Evolutionary conservation across 1,139 yeast genomes (phyloP).

Genomic region (Pichia cactophila): DNA sequence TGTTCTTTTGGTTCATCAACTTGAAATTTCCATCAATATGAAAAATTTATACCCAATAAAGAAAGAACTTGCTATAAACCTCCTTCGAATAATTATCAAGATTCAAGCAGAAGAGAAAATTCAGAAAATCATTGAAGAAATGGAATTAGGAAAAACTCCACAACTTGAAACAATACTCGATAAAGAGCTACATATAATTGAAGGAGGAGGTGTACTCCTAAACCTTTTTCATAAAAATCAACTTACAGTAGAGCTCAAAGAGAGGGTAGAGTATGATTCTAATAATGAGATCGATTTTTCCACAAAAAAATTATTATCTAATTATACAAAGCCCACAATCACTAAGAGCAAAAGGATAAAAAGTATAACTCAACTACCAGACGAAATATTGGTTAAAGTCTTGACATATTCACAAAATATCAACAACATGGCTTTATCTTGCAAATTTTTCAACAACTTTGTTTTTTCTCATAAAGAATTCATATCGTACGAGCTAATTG

Average conservation of each 20-base stretch:
- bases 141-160: slow-evolving; percentile 1
- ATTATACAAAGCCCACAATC: background rate
- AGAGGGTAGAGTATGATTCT: background rate
- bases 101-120: slow-evolving; percentile 2
- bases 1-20: slow-evolving; percentile 1
- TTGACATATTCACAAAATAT: slow-evolving; percentile 14
- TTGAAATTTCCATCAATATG: background rate
- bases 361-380: slow-evolving; percentile 9
- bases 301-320: background rate
- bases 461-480: slow-evolving; percentile 9
- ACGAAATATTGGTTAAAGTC: slow-evolving; percentile 15
- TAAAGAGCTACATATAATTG: slow-evolving; percentile 4
- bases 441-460: slow-evolving; percentile 11
- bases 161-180: slow-evolving; percentile 5
- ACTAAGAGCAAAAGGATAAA: background rate
- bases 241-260: slow-evolving; percentile 3
- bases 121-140: background rate
- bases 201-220: slow-evolving; percentile 11
- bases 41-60: slow-evolving; percentile 1
- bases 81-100: slow-evolving; percentile 2
- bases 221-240: slow-evolving; percentile 4
- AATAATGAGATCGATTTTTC: background rate
- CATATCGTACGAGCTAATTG: slow-evolving; percentile 8
- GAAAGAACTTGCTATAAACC: slow-evolving; percentile 2
- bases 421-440: slow-evolving; percentile 4